Evolutionary conservation across 148 eudicot species (phyloP), one percentile per base, ranked within the genome.

Genomic region (Silene latifolia): DNA sequence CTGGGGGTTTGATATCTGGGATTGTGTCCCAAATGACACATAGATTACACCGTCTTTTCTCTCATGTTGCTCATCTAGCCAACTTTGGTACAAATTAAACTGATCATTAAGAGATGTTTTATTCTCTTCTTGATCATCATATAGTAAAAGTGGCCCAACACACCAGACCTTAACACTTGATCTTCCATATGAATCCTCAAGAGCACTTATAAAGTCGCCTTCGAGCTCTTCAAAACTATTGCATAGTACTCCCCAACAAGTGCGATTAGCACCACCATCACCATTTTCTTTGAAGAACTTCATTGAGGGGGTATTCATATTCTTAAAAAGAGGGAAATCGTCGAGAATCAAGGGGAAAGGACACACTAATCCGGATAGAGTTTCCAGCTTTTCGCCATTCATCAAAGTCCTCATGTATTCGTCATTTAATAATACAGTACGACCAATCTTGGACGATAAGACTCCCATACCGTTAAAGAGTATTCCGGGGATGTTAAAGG

Each of bases 401-500:
- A 3, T 47, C 19, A 63, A 21, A 58, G 67, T 65, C 25, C 58
- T 65, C 39, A 64, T 0, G 56, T 47, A 23, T 29, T 76, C 42
- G 6, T 25, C 83, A 21, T 62, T 29, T 17, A 63, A 1, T 51
- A 47, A 42, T 7, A 78, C 76, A 21, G 24, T 29, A 17, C 70
- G 69, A 6, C 0, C 0, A 7, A 77, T 66, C 3, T 69, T 64
- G 65, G 79, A 60, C 6, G 83, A 25, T 7, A 80, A 65, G 24
- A 83, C 81, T 4, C 83, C 78, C 86, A 80, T 77, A 0, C 83
- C 83, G 32, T 83, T 71, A 65, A 80, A 80, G 21, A 80, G 79
- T 20, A 83, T 74, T 47, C 81, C 74, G 1, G 86, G 86, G 20
- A 80, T 70, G 9, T 80, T 73, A 1, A 80, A 80, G 19, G 72